Evolutionary conservation across 345 rosid species (phyloP).

Genomic region (Gossypium stocksii): DNA sequence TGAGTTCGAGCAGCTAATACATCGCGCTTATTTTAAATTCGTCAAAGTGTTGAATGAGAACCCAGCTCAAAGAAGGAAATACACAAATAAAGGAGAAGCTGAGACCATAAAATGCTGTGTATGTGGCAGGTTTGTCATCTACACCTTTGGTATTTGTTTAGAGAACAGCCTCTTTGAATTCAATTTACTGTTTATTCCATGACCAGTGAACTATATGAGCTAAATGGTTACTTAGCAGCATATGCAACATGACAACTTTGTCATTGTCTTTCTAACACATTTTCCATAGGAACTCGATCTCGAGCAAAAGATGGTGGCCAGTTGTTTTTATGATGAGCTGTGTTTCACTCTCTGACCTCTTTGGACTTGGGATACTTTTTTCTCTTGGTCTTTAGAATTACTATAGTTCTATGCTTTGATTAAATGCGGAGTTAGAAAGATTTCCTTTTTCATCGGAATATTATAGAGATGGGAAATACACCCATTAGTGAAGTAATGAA

Average conservation of each 20-base stretch:
- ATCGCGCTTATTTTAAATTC: constrained; percentile 37
- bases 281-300: neutral
- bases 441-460: neutral
- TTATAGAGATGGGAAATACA: neutral
- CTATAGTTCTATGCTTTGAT: neutral
- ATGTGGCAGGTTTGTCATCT: constrained; percentile 45
- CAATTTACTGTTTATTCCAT: constrained; percentile 6
- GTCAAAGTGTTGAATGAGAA: constrained; percentile 44
- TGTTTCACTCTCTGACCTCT: neutral
- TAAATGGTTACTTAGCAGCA: neutral
- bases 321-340: neutral
- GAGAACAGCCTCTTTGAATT: neutral
- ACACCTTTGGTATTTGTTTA: constrained; percentile 9
- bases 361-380: neutral
- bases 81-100: constrained; percentile 26
- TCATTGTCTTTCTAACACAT: neutral
- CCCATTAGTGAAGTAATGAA: neutral
- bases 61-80: constrained; percentile 33
- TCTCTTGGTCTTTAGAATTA: neutral
- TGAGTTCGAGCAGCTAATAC: constrained; percentile 35
- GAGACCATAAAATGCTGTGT: constrained; percentile 37
- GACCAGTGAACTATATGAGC: neutral
- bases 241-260: neutral
- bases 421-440: neutral
- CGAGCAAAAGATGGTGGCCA: neutral